Base-by-base conservation (phyloP, 2,329 filamentous ascomycete species). In the Pestalotiopsis sp. region DNA sequence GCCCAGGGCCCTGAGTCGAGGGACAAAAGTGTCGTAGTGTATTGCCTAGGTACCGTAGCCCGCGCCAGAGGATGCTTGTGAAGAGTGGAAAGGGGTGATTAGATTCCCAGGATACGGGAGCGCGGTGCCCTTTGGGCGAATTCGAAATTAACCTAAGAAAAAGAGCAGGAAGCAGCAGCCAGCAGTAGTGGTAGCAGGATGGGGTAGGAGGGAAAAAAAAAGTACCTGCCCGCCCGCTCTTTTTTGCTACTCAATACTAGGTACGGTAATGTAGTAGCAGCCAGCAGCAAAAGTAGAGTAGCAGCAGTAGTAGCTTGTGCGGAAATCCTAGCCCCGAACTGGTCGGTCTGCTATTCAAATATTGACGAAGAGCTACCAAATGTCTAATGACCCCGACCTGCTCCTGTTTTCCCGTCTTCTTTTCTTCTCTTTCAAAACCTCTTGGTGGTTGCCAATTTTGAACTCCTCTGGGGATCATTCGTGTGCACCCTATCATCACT, bases 1-100 rank as follows among this genome's bases (percentile, higher is more conserved):
- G 41, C 31, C 63, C 45, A 66, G 63, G 63, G 25, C 14, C 17
- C 41, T 66, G 63, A 66, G 63, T 66, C 63, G 63, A 27, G 63
- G 39, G 36, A 25, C 20, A 38, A 31, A 45, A n/a, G 61, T 36
- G 38, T n/a, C 25, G 41, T 23, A 36, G 25, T 39, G 20, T 23
- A 52, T 52, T 52, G 7, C 45, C 45, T 52, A 52, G 45, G 45
- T 52, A n/a, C 17, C 6, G 45, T 52, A 52, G 45, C 45, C 45
- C 45, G 45, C 45, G 45, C 25, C 61, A 36, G 39, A 59, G 14
- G 14, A 49, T 25, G 25, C 63, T 36, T 56, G 41, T 13, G 17
- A n/a, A 9, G 17, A 52, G 20, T 56, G 41, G 41, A 66, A 66
- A 56, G 49, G 63, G 63, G 63, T 66, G 63, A 66, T 27, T 41